Conservation (phyloP, 2,329 filamentous ascomycete genomes). For the Fusarium sp. region DNA sequence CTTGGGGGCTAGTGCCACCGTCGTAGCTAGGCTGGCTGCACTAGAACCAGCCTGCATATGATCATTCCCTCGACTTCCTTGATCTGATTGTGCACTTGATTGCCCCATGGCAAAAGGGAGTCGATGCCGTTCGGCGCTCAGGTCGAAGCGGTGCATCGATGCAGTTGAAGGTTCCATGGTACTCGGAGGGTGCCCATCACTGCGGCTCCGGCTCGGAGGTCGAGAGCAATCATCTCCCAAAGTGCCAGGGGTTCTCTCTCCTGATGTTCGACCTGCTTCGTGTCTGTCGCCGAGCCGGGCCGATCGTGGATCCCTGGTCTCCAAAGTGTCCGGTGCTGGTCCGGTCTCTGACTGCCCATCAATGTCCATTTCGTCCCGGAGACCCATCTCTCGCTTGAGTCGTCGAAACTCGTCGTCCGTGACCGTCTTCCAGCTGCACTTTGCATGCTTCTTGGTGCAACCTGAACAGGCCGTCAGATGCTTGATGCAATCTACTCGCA, state of each 20-base stretch:
- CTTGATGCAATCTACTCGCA: slow-evolving; percentile 86
- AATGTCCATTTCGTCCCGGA: slow-evolving; percentile 26
- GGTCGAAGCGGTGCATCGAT: slow-evolving; percentile 37
- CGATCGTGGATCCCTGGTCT: slow-evolving; percentile 22
- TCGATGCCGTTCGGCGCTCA: slow-evolving; percentile 38
- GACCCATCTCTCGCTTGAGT: slow-evolving; percentile 46
- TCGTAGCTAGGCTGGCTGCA: slow-evolving; percentile 11
- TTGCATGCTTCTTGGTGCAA: slow-evolving; percentile 91
- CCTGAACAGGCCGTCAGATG: slow-evolving; percentile 88
- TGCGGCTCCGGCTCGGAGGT: slow-evolving; percentile 39
- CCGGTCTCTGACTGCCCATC: slow-evolving; percentile 34
- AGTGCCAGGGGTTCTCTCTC: slow-evolving; percentile 37
- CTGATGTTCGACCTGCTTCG: slow-evolving; percentile 23
- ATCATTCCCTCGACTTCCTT: slow-evolving; percentile 25
- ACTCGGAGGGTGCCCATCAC: slow-evolving; percentile 30
- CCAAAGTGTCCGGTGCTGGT: slow-evolving; percentile 21
- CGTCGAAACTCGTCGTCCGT: slow-evolving; percentile 72
- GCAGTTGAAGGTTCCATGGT: slow-evolving; percentile 38
- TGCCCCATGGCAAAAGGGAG: slow-evolving; percentile 27
- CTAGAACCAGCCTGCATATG: slow-evolving; percentile 12
- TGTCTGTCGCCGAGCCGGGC: slow-evolving; percentile 29
- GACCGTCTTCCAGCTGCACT: slow-evolving; percentile 88
- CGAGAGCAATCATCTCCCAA: slow-evolving; percentile 35
- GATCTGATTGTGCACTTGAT: slow-evolving; percentile 18
- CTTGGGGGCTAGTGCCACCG: slow-evolving; percentile 13